Evolutionary conservation across 2,329 filamentous ascomycete genomes (phyloP), one percentile per base, ranked within the genome.

Genomic region (Calonectria montana): DNA sequence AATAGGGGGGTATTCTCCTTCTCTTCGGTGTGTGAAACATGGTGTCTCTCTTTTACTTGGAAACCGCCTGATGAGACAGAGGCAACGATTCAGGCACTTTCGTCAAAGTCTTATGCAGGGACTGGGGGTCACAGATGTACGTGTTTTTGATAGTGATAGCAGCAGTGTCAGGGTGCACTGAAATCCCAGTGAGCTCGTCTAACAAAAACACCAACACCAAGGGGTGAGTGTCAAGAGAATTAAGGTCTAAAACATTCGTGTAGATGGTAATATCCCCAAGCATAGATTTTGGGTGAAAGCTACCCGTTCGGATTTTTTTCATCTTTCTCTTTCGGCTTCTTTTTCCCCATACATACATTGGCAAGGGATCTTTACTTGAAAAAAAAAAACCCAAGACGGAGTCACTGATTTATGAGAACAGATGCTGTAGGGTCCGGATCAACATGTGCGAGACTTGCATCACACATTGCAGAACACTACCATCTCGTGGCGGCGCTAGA

Each of bases 391-490:
- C 18, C 23, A 31, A 37, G 53, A 57, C 53, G 3, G 9, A 37
- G 31, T 55, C 29, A n/a, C 53, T 37, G 10, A 23, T 57, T 57
- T 57, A 23, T 35, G 10, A 23, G 53, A 35, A 57, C 53, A 57
- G n/a, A 57, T 57, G 53, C 53, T 57, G 53, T 31, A 57, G 53
- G 53, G 53, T 57, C 53, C 53, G 53, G n/a, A 57, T 57, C 53
- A 57, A 35, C 31, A n/a, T 6, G 41, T 35, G 53, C 53, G 15
- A 57, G 53, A 57, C 53, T 57, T 35, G 53, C 53, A 16, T 57
- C 29, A 9, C n/a, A 18, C 29, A 57, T 37, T 16, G 53, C 21
- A 37, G 53, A 53, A 16, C 48, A n/a, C 12, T 35, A 7, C 7
- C 53, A 57, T 35, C 29, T 35, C 21, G 53, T 57, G 53, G 53